Evolutionary conservation across 2,329 filamentous ascomycete genomes (phyloP), one percentile per base, ranked within the genome.

Genomic region (Neurospora sp.): DNA sequence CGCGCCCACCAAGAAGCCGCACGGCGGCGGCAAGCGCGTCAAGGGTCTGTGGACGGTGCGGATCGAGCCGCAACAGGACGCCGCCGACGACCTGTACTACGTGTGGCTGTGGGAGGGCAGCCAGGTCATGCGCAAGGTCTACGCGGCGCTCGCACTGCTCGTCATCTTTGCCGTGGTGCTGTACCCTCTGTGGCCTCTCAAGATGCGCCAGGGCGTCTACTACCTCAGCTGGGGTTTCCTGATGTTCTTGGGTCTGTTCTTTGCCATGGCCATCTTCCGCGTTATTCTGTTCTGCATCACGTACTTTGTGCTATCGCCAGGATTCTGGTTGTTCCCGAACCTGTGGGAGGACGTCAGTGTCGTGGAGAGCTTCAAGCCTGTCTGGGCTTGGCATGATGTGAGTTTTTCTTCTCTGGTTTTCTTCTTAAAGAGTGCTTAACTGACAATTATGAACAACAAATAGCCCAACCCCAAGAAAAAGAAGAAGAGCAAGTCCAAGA

Each of bases 301-400:
- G 28, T 93, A 97, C 81, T 97, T 98, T 78, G 85, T 86, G 17
- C 85, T 89, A 0, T 84, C 94, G 3, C 96, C 96, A 2, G 96
- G 96, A 76, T 85, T 99, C n/a, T 99, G 96, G 96, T 86, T 99
- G 66, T 99, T 95, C 82, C 96, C 96, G 67, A 99, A 99, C 78
- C 83, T 99, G 23, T 99, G 97, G 84, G 96, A 99, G 80, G 96
- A 99, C 78, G 96, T 99, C 38, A 97, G 95, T 8, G 98, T 99
- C 83, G 91, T 99, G 81, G 96, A 99, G 79, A 96, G 92, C 77
- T 99, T 99, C 86, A 91, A 91, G 78, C 96, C 96, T 23, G 82
- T 97, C 6, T 99, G 96, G 95, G 96, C 93, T 71, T 99, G 96
- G 96, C 96, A 99, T 80, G 94, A 97, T 88, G 93, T 96, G 78